A percentile compares a stretch with the other conserved stretches of the same genome.
These are phyloP conservation scores for Effrenium voratum DNA, from an alignment of 73 alveolate species.

Conservation along the genomic window DNA sequence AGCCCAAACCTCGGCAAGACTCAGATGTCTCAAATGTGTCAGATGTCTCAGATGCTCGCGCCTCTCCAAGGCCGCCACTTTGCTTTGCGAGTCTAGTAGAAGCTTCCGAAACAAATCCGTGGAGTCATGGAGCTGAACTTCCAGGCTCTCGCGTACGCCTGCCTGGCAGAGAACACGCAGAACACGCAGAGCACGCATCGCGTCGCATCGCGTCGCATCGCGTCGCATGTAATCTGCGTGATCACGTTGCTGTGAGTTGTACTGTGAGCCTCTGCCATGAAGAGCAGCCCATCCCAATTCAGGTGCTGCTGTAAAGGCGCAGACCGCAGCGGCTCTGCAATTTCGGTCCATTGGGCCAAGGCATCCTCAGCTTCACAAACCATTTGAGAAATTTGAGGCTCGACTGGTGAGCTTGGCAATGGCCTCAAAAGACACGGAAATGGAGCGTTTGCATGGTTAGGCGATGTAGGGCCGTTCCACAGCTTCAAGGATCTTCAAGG, in stretches of 20 bases:
- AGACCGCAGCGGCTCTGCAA: conserved; percentile 30
- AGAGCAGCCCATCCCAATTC: conserved; percentile 25
- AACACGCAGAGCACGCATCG: not conserved
- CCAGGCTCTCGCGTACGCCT: not conserved
- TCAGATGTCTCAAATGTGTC: not conserved
- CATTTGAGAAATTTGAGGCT: too few relatives aligned
- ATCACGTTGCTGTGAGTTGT: not conserved
- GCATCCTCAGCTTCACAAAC: too few relatives aligned
- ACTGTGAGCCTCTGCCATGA: conserved; percentile 7
- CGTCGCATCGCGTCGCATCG: not conserved
- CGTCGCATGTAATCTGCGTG: not conserved
- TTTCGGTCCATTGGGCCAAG: not conserved
- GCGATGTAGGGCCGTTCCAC: too few relatives aligned
- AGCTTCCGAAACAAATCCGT: not conserved
- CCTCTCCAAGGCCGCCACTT: not conserved
- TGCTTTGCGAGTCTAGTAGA: not conserved
- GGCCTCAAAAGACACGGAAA: too few relatives aligned
- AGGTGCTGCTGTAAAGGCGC: conserved; percentile 29
- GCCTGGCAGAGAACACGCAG: not conserved
- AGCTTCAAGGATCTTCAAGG: too few relatives aligned
- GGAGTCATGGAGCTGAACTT: conserved; percentile 32
- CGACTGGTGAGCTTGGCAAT: too few relatives aligned
- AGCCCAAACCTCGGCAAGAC: conserved; percentile 11
- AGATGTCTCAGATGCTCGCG: not conserved
- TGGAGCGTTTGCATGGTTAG: too few relatives aligned